A percentile compares a stretch with the other conserved stretches of the same genome.
Conservation (phyloP, 192 early-diverging fungal genomes). For the Mortierella alpina region DNA sequence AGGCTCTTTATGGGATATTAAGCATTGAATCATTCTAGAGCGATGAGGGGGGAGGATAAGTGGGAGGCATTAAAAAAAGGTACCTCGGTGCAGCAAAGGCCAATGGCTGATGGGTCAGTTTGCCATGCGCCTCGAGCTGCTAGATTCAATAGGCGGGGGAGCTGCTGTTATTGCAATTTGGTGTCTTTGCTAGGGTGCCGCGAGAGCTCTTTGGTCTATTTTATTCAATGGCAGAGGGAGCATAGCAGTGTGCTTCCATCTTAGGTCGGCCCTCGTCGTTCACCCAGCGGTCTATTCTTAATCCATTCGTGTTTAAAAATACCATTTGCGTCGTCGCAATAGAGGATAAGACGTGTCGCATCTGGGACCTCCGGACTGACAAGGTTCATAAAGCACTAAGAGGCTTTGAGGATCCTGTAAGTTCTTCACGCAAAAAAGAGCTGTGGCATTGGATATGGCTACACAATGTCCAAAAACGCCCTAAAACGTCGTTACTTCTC, state of each 20-base stretch:
- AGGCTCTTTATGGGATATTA: no score
- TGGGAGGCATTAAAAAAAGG: no score
- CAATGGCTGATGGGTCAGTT: no score
- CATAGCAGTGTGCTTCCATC: background rate
- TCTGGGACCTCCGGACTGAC: slow-evolving; percentile 46
- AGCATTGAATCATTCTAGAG: no score
- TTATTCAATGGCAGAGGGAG: no score
- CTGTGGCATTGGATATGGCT: background rate
- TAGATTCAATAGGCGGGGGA: no score
- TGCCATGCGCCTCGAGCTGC: no score
- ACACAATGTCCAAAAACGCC: background rate
- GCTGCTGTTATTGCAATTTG: no score
- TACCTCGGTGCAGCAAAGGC: no score
- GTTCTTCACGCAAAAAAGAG: background rate
- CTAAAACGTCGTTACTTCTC: background rate
- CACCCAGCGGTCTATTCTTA: background rate
- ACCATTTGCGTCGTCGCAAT: background rate
- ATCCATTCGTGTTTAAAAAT: background rate
- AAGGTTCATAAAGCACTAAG: slow-evolving; percentile 48
- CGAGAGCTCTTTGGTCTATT: no score
- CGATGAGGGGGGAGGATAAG: no score
- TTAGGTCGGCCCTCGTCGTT: background rate
- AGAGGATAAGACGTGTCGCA: slow-evolving; percentile 54
- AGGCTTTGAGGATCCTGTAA: slow-evolving; percentile 38
- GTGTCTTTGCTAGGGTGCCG: no score